Percentiles rank a stretch among this genome's conserved stretches.
phyloP scores from a whole-genome alignment of 495 filamentous ascomycete species.

The Neurospora sp. region DNA sequence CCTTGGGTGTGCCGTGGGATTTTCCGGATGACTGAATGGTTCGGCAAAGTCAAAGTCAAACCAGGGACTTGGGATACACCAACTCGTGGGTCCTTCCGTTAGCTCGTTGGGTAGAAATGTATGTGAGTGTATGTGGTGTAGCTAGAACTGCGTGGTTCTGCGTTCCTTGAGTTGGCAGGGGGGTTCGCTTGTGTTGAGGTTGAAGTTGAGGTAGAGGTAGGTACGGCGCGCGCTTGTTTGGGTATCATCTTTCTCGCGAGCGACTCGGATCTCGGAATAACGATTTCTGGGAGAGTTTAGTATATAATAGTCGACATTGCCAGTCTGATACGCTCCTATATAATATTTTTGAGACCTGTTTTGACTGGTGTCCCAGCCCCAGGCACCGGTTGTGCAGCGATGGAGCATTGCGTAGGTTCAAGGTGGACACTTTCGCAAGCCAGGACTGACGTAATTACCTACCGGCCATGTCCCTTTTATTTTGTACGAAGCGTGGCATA shows the following conservation, averaged over 20 bases:
- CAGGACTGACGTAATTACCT: neutral
- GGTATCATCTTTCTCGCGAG: neutral
- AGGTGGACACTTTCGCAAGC: neutral
- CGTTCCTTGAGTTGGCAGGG: neutral
- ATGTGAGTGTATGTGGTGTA: neutral
- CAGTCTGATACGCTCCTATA: no score
- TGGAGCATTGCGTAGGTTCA: neutral
- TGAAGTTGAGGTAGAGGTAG: neutral
- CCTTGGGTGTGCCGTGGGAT: neutral
- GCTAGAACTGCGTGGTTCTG: neutral
- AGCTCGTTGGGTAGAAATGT: no score
- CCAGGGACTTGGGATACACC: neutral
- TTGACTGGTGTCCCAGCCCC: neutral
- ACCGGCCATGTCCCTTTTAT: neutral
- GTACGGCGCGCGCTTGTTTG: neutral
- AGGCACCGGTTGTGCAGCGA: neutral
- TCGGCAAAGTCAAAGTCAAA: neutral
- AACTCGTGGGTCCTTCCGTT: neutral
- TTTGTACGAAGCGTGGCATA: neutral
- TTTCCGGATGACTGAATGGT: neutral
- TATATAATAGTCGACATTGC: no score
- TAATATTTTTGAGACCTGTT: no score
- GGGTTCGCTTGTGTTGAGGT: neutral
- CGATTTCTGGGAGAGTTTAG: neutral
- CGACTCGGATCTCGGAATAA: neutral